A percentile compares a stretch with the other conserved stretches of the same genome.
Evolutionary conservation across 257 asterid species (phyloP).

Genomic region (Solanum corneliomulleri): DNA sequence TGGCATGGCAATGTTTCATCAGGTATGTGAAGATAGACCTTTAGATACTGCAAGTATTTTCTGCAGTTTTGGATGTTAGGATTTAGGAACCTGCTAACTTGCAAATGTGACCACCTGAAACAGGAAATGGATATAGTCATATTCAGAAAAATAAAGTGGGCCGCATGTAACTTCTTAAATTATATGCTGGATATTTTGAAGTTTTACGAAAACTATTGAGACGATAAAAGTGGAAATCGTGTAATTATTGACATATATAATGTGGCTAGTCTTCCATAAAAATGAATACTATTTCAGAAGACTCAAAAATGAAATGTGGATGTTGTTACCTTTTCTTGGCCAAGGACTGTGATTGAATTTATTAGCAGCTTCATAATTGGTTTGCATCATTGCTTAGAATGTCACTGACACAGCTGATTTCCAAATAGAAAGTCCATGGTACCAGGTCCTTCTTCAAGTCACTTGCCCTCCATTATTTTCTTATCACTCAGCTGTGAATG

Average conservation of each 20-base stretch:
- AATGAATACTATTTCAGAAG: not conserved
- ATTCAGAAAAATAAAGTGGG: not conserved
- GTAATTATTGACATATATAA: not conserved
- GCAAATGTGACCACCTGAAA: not conserved
- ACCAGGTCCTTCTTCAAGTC: not conserved
- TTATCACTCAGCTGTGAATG: not conserved
- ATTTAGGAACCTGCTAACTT: not conserved
- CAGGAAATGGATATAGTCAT: not conserved
- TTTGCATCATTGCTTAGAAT: not conserved
- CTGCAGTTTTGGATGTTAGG: not conserved
- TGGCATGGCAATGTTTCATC: conserved; percentile 32
- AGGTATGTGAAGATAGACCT: conserved; percentile 12
- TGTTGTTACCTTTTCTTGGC: not conserved
- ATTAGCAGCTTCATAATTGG: not conserved
- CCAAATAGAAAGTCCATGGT: not conserved
- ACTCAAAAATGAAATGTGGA: not conserved
- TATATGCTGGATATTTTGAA: not conserved
- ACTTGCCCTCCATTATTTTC: not conserved
- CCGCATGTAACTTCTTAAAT: not conserved
- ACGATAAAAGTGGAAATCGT: not conserved
- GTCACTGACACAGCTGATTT: not conserved
- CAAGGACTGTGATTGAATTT: not conserved
- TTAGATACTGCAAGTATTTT: not conserved
- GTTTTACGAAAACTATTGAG: not conserved
- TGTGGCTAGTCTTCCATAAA: not conserved